Conservation (phyloP, 345 rosid genomes). For the Combretum micranthum region DNA sequence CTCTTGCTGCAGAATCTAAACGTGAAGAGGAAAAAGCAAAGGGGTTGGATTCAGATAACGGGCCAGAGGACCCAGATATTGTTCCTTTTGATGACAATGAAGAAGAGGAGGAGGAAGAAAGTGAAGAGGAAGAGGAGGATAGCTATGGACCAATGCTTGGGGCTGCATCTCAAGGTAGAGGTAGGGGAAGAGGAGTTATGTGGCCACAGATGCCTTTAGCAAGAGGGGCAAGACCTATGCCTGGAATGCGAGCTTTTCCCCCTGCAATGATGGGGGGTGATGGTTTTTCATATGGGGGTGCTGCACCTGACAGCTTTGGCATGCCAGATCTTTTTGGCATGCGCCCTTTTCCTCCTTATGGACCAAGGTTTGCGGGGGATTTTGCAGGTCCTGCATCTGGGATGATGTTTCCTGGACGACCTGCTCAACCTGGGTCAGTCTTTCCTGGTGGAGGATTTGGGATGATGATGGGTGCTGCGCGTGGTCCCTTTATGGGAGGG, state of each 20-base stretch:
- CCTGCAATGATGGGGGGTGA: conserved; percentile 84
- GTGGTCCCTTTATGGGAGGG: conserved; percentile 76
- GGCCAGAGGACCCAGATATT: conserved; percentile 84
- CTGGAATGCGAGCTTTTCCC: conserved; percentile 78
- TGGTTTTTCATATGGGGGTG: conserved; percentile 66
- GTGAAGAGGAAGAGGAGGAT: conserved; percentile 78
- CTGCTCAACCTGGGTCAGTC: conserved; percentile 67
- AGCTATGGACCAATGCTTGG: conserved; percentile 26
- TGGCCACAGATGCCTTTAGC: conserved; percentile 88
- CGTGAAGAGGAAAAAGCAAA: conserved; percentile 97
- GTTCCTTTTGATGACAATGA: conserved; percentile 97
- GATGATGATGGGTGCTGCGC: conserved; percentile 92
- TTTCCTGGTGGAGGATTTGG: conserved; percentile 86
- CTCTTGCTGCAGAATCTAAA: conserved; percentile 88
- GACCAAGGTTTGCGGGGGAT: conserved; percentile 89
- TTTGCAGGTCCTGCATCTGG: conserved; percentile 70
- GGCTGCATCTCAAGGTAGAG: conserved; percentile 64
- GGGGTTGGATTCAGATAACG: conserved; percentile 75
- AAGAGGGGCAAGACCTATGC: conserved; percentile 81
- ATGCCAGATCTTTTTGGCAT: conserved; percentile 82
- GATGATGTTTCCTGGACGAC: conserved; percentile 95
- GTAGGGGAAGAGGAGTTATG: conserved; percentile 93
- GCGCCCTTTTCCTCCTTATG: conserved; percentile 78
- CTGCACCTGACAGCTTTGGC: conserved; percentile 68
- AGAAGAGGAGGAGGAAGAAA: conserved; percentile 96